phyloP scores from a whole-genome alignment of 2,329 filamentous ascomycete species.

The Penicillium expansum region DNA sequence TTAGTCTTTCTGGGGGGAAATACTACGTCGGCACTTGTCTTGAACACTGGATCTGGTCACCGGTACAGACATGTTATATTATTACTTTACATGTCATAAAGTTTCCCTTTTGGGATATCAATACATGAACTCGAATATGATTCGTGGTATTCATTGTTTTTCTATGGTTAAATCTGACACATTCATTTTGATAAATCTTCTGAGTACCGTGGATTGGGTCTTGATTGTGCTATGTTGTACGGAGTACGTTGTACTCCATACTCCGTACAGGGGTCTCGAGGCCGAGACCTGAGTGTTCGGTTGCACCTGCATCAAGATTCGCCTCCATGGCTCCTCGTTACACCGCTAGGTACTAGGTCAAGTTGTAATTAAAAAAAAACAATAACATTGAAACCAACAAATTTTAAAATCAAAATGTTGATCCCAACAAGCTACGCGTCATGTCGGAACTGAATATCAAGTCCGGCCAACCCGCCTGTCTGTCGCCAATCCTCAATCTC shows the following conservation, averaged over 20 bases:
- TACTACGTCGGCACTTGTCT: neutral
- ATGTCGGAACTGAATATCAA: conserved; percentile 2
- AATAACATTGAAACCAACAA: neutral
- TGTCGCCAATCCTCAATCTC: conserved; percentile 22
- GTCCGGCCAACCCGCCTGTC: conserved; percentile 30
- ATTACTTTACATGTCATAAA: neutral
- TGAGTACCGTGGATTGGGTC: neutral
- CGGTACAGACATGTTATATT: neutral
- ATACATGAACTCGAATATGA: neutral
- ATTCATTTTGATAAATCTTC: neutral
- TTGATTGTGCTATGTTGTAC: neutral
- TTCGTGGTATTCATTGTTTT: neutral
- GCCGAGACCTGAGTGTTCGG: neutral
- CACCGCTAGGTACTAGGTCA: neutral
- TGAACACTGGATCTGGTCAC: neutral
- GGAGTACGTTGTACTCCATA: too few relatives aligned
- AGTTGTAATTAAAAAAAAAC: too few relatives aligned
- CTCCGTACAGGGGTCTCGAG: neutral
- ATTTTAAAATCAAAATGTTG: neutral
- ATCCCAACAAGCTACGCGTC: neutral
- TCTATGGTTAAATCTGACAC: neutral
- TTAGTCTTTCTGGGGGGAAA: neutral
- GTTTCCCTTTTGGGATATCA: neutral
- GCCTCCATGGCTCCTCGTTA: neutral
- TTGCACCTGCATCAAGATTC: neutral